Conservation (phyloP, 2,329 filamentous ascomycete species). For the Acarospora socialis region DNA sequence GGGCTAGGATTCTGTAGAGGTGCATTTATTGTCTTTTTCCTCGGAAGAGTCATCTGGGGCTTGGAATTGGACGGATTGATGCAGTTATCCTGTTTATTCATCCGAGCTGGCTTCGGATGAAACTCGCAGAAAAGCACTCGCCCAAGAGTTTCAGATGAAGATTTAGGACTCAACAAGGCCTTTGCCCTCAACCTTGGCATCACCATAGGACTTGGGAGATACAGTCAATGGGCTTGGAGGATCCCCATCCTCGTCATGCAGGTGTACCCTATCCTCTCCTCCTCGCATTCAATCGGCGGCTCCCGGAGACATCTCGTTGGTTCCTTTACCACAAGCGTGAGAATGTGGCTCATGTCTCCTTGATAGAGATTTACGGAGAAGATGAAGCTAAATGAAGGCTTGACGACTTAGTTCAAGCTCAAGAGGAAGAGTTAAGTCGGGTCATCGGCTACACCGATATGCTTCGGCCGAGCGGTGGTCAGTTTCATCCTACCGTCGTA, state of each 20-base stretch:
- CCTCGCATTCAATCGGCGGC: slow-evolving; percentile 35
- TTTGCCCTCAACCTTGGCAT: slow-evolving; percentile 45
- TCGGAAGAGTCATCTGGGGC: slow-evolving; percentile 40
- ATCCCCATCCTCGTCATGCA: slow-evolving; percentile 49
- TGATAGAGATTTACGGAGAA: slow-evolving; percentile 37
- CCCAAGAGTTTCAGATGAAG: slow-evolving; percentile 51
- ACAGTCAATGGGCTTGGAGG: slow-evolving; percentile 45
- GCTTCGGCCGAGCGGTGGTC: slow-evolving; percentile 38
- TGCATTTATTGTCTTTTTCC: slow-evolving; percentile 34
- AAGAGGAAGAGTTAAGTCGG: slow-evolving; percentile 35
- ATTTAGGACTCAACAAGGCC: slow-evolving; percentile 49
- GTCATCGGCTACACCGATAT: slow-evolving; percentile 42
- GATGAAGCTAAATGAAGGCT: slow-evolving; percentile 34
- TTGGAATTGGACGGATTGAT: slow-evolving; percentile 40
- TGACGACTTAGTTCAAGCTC: slow-evolving; percentile 36
- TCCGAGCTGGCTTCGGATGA: slow-evolving; percentile 43
- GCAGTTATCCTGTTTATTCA: slow-evolving; percentile 45
- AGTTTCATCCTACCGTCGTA: slow-evolving; percentile 47
- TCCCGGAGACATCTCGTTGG: slow-evolving; percentile 47
- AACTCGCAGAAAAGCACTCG: slow-evolving; percentile 42
- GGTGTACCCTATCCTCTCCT: slow-evolving; percentile 40
- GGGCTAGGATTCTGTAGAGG: slow-evolving; percentile 33
- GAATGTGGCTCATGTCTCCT: slow-evolving; percentile 36
- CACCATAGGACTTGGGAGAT: slow-evolving; percentile 39
- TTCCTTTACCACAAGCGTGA: slow-evolving; percentile 36